Base-by-base conservation (phyloP, 371 early-diverging fungal species). In the Basidiobolus heterosporus region DNA sequence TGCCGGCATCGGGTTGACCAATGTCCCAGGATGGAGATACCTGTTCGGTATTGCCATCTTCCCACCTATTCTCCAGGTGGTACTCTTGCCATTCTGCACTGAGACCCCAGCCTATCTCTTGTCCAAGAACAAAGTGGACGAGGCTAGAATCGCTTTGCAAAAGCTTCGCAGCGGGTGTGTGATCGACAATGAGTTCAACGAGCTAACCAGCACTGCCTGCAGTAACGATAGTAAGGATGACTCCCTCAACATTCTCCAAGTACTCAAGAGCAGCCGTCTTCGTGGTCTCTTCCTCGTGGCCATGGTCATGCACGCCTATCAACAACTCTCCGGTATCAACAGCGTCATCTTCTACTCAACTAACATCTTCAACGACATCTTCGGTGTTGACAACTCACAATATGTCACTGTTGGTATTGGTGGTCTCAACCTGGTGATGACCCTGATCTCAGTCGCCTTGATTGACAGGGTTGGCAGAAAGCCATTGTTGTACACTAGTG, bases 281-380 rank as follows among this genome's bases (percentile, higher is more conserved):
- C 55, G 65, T 5, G 79, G 80, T 45, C 61, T 89, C 41, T 67
- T 80, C 15, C 11, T 62, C 2, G 62, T 61, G 16, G 65, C 66
- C 18, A 17, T 72, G 9, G 15, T 51, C 7, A 48, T 76, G 16
- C 72, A 73, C 42, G 57, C 61, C 3, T 51, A 58, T 14, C 91
- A 91, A 55, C 90, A 91, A 56, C 64, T 85, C 8, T 74, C 79
- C 23, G 91, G 90, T 36, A 85, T 94, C 67, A 89, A 89, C 53
- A 88, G 78, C 46, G 72, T 86, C 52, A 66, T 80, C 56, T 73
- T 80, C 53, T 91, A 82, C 58, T 76, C 69, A 49, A 78, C 63
- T 43, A 72, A 64, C 21, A 69, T 61, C 54, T 72, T 64, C 36
- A 54, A 39, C 9, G 48, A 49, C 22, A 59, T 65, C 2, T 77